Percentiles rank a stretch among this genome's conserved stretches.
Conservation (phyloP, 192 early-diverging fungal species). For the Thoreauomyces humboldtii region DNA sequence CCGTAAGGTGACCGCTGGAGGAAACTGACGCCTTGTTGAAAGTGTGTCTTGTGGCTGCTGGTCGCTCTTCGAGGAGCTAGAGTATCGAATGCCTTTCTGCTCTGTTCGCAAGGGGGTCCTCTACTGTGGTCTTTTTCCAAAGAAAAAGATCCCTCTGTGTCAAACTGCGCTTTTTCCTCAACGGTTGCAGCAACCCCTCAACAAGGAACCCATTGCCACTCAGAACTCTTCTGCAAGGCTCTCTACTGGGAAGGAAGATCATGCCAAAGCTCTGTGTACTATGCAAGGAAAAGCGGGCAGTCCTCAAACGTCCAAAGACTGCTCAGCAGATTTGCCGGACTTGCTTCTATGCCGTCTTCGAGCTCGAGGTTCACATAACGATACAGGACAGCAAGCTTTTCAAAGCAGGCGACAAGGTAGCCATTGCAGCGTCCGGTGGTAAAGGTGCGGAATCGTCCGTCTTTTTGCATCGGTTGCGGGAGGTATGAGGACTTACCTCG, state of each 20-base stretch:
- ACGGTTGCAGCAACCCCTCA: too few relatives aligned
- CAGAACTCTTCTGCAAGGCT: not conserved
- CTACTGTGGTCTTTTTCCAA: too few relatives aligned
- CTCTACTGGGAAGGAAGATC: not conserved
- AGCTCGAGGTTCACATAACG: slow-evolving; percentile 91
- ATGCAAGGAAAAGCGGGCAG: slow-evolving; percentile 68
- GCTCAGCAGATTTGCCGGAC: slow-evolving; percentile 81
- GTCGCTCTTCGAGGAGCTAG: too few relatives aligned
- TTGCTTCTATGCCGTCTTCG: slow-evolving; percentile 92
- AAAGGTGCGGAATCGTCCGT: slow-evolving; percentile 55
- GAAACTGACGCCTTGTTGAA: too few relatives aligned
- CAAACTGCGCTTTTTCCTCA: too few relatives aligned
- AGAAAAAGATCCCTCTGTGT: too few relatives aligned
- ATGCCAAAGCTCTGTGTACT: slow-evolving; percentile 55
- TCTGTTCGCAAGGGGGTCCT: too few relatives aligned
- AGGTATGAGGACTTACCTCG: not conserved
- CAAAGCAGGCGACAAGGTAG: slow-evolving; percentile 80
- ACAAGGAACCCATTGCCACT: too few relatives aligned
- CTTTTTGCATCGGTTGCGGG: not conserved
- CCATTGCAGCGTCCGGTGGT: slow-evolving; percentile 92
- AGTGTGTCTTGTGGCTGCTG: too few relatives aligned
- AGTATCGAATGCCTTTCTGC: too few relatives aligned
- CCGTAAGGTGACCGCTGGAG: too few relatives aligned
- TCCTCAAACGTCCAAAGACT: slow-evolving; percentile 93
- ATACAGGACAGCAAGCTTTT: slow-evolving; percentile 83